Percentiles rank a stretch among this genome's conserved stretches.
These are phyloP conservation scores for Microbotryum saponariae DNA, from an alignment of 1,284 basidiomycete genomes.

Conservation along the genomic window DNA sequence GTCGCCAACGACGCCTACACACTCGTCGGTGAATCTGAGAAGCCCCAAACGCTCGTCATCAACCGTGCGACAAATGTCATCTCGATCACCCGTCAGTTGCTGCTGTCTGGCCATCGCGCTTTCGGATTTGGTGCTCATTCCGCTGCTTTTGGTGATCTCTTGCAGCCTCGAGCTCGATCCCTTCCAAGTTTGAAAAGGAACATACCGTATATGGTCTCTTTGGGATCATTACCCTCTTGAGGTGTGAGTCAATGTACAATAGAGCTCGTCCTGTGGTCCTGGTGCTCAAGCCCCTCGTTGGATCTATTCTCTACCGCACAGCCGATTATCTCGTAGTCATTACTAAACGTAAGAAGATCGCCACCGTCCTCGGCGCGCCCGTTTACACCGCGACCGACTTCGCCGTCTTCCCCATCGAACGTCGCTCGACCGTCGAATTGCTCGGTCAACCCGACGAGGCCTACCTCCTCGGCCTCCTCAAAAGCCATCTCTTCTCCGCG, in stretches of 20 bases:
- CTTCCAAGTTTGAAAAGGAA: slow-evolving; percentile 44
- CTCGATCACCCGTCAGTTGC: slow-evolving; percentile 41
- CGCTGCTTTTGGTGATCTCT: background rate
- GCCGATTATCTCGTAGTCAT: slow-evolving; percentile 90
- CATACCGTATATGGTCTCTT: slow-evolving; percentile 67
- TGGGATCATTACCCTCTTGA: slow-evolving; percentile 74
- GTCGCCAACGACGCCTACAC: slow-evolving; percentile 29
- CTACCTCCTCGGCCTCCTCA: slow-evolving; percentile 76
- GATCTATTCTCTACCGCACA: slow-evolving; percentile 38
- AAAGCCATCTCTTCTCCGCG: slow-evolving; percentile 69
- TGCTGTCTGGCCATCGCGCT: background rate
- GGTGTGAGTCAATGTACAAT: slow-evolving; percentile 53
- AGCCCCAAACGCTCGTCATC: slow-evolving; percentile 42
- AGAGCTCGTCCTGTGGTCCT: background rate
- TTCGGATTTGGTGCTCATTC: background rate
- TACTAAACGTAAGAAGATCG: slow-evolving; percentile 71
- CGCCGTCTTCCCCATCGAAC: slow-evolving; percentile 72
- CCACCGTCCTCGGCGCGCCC: slow-evolving; percentile 71
- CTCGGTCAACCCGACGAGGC: slow-evolving; percentile 71
- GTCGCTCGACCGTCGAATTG: slow-evolving; percentile 58
- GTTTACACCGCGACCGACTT: slow-evolving; percentile 87
- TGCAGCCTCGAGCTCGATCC: slow-evolving; percentile 39
- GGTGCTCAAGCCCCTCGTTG: slow-evolving; percentile 4
- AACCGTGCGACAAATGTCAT: slow-evolving; percentile 42
- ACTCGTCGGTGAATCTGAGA: slow-evolving; percentile 29